Evolutionary conservation across 352 stramenopile genomes (phyloP), one percentile per base, ranked within the genome.

Genomic region (Globisporangium alternatum): DNA sequence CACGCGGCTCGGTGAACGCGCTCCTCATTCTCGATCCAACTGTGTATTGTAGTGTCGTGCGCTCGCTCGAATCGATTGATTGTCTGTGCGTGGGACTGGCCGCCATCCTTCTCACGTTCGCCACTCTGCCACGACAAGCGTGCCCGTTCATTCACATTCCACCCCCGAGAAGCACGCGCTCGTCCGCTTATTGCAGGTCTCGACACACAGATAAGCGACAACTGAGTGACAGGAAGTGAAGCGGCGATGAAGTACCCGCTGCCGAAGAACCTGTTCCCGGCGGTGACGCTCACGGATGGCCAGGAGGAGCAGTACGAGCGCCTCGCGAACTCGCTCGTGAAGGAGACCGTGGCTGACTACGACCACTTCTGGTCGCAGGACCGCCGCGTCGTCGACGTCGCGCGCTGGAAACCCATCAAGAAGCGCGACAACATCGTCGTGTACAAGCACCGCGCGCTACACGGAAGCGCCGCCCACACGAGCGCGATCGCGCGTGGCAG

Each of bases 221-320:
- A 6, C 41, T 21, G 41, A 47, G 39, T 19, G 43, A 13, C 8
- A 30, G 45, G 0, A 8, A 4, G n/a, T 19, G 33, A 6, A 31
- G 10, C 21, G 19, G 13, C 12, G 21, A 88, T 86, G 77, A 86
- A 81, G 76, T 84, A 81, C 59, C 76, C 76, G 57, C 19, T 85
- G 49, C 67, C 76, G 43, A 78, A 79, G 62, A 83, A 74, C 41
- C 41, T 79, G 41, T 86, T 87, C 56, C 61, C 74, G 28, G 70
- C 72, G 25, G 53, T 87, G 17, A 71, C 81, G 66, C 72, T 89
- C 6, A 70, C 70, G 0, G 64, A 65, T 3, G 64, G 66, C 13
- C 70, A 86, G 58, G 68, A 83, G 47, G 63, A 70, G 19, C 66
- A 76, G 62, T 86, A 75, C 44, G 75, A 86, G 43, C 73, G 77